Evolutionary conservation across 306 rosid species (phyloP), one percentile per base, ranked within the genome.

Genomic region (Trifolium pratense): DNA sequence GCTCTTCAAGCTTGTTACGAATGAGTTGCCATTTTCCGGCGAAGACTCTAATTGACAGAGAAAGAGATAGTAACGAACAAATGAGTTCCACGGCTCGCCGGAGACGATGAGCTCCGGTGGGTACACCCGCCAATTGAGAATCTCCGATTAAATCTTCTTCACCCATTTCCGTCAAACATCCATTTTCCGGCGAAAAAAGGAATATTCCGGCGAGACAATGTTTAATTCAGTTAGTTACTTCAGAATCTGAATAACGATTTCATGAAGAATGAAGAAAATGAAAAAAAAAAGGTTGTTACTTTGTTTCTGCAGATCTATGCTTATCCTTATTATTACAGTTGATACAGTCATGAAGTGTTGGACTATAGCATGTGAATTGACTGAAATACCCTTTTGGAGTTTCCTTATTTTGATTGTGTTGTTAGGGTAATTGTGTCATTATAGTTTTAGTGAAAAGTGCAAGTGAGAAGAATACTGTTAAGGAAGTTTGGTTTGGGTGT

Each of bases 1-100:
- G 83, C 36, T 87, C 97, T 58, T 91, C 93, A 21, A 93, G 97
- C 80, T 86, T 93, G 82, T n/a, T 29, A 8, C 97, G 81, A 31
- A 93, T 87, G n/a, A 85, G 66, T 7, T 87, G 86, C 98, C 98
- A 93, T 80, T 93, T 93, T 40, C 81, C 92, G 32, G 92, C 67
- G 72, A 93, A 93, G 58, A 89, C 91, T 65, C 85, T 85, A 73
- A 84, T 78, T 39, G 98, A 91, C 25, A 80, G 89, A 2, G 92
- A 82, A 17, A 93, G 87, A 7, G 87, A 81, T 6, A 93, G 88
- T 75, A 91, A 70, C 2, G 93, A 79, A 2, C 87, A 78, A 11
- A 88, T 52, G 29, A 81, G 81, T 23, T 85, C 87, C 46, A 87
- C 36, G 5, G 80, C 64, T 70, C 60, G 85, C 82, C 87, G 93